Percentiles rank a stretch among this genome's conserved stretches.
Evolutionary conservation across 2,329 filamentous ascomycete genomes (phyloP).

Genomic region (Lachnellula subtilissima): DNA sequence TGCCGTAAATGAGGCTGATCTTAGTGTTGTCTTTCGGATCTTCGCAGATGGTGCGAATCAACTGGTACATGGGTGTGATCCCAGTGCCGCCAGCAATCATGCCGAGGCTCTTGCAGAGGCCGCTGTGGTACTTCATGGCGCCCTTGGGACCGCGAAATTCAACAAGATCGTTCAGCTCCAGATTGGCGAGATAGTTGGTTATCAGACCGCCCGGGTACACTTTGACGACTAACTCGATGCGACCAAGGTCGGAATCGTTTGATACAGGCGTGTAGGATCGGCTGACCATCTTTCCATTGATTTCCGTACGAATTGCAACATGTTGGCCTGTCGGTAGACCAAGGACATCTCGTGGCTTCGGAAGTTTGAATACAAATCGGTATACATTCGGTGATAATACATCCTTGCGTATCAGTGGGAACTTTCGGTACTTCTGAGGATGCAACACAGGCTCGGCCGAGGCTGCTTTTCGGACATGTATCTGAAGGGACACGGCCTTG

Average conservation of each 20-base stretch:
- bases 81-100: conserved; percentile 52
- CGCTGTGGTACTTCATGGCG: conserved; percentile 46
- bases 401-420: conserved; percentile 17
- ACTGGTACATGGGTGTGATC: conserved; percentile 55
- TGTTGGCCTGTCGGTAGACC: conserved; percentile 41
- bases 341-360: conserved; percentile 30
- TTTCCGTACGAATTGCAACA: conserved; percentile 33
- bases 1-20: conserved; percentile 55
- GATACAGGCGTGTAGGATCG: conserved; percentile 43
- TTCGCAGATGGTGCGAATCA: conserved; percentile 60
- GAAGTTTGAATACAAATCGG: conserved; percentile 30
- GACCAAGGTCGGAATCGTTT: conserved; percentile 45
- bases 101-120: conserved; percentile 42
- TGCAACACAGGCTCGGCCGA: conserved; percentile 8
- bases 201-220: conserved; percentile 47
- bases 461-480: conserved; percentile 9
- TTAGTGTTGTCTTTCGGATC: conserved; percentile 53
- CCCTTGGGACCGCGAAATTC: conserved; percentile 53
- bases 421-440: conserved; percentile 16
- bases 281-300: conserved; percentile 32
- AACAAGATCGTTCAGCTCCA: conserved; percentile 46
- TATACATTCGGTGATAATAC: conserved; percentile 15
- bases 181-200: conserved; percentile 45
- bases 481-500: no score
- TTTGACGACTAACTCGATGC: conserved; percentile 47